Percentiles rank a stretch among this genome's conserved stretches.
phyloP scores from a whole-genome alignment of 768 basidiomycete genomes.

The Russula emetica region DNA sequence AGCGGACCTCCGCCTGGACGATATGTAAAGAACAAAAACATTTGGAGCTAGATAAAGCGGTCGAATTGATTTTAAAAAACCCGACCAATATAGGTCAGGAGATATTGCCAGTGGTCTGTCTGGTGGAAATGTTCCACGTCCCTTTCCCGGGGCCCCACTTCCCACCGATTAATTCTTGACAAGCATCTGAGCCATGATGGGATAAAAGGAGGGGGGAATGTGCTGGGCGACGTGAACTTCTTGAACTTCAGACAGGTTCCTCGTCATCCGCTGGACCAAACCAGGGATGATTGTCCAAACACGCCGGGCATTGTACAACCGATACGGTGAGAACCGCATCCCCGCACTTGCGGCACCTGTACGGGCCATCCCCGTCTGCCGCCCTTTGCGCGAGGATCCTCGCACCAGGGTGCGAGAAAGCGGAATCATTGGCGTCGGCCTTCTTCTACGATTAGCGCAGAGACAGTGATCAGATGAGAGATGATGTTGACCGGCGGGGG shows the following conservation, averaged over 20 bases:
- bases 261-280: not conserved
- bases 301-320: not conserved
- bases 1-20: not conserved
- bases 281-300: not conserved
- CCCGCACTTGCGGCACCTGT: not conserved
- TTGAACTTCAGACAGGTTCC: too few species aligned
- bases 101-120: too few species aligned
- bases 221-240: too few species aligned
- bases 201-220: not conserved
- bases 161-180: not conserved
- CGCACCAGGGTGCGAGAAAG: not conserved
- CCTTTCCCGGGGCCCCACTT: not conserved
- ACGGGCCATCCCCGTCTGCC: not conserved
- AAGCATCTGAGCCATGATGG: not conserved
- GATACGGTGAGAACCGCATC: not conserved
- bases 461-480: not conserved
- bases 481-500: not conserved
- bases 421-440: accelerated
- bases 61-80: not conserved
- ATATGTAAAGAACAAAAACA: too few species aligned
- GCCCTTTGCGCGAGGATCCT: not conserved
- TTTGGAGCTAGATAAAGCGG: not conserved
- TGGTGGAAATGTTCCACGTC: not conserved
- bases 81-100: not conserved
- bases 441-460: not conserved